Evolutionary conservation across 345 rosid genomes (phyloP).

Genomic region (Populus euphratica): DNA sequence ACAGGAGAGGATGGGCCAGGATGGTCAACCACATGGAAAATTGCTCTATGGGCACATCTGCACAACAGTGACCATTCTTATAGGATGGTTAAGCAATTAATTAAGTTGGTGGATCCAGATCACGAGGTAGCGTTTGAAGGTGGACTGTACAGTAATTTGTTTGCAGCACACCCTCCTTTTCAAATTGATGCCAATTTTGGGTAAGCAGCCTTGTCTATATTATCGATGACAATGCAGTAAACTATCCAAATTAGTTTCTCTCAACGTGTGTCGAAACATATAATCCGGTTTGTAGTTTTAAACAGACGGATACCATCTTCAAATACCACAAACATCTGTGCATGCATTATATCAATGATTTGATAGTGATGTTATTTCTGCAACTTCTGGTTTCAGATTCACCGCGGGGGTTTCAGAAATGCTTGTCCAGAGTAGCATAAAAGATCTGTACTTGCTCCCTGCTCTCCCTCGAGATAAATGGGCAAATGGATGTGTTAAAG

Average conservation of each 20-base stretch:
- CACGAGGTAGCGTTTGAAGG: conserved; percentile 57
- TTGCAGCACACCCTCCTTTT: conserved; percentile 94
- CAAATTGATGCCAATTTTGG: conserved; percentile 52
- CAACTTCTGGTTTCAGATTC: conserved; percentile 41
- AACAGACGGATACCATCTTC: background rate
- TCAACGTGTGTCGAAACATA: too few relatives aligned
- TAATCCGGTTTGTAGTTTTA: conserved; percentile 2
- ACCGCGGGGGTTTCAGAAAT: conserved; percentile 76
- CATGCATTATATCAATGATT: background rate
- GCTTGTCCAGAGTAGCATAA: conserved; percentile 74
- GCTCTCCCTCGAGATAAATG: conserved; percentile 80
- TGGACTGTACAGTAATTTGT: conserved; percentile 82
- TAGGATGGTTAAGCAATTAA: conserved; percentile 62
- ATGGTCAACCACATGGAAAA: conserved; percentile 94
- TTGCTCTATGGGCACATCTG: conserved; percentile 81
- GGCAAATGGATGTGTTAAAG: conserved; percentile 65
- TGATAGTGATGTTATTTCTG: background rate
- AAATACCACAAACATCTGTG: background rate
- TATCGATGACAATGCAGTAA: background rate
- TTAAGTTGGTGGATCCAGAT: conserved; percentile 67
- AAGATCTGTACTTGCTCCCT: conserved; percentile 74
- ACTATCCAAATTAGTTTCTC: background rate
- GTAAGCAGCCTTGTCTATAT: background rate
- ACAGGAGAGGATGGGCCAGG: conserved; percentile 95
- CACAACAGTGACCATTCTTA: conserved; percentile 63